phyloP scores from a whole-genome alignment of 495 filamentous ascomycete species.

The Hypoxylon cercidicola region DNA sequence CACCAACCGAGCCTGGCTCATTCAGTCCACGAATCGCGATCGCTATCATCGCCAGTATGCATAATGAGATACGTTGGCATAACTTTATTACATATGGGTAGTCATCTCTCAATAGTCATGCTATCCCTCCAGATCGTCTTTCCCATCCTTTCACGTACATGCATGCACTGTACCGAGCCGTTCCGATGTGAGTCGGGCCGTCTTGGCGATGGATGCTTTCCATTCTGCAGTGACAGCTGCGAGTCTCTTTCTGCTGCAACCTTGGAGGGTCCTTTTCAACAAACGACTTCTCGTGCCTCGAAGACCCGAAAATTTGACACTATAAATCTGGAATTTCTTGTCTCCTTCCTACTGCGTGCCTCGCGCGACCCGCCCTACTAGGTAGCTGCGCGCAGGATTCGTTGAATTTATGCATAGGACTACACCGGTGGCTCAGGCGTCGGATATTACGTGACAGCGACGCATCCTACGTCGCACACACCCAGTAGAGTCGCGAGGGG shows the following conservation, averaged over 20 bases:
- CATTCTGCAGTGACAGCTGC: slow-evolving; percentile 8
- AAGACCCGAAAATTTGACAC: slow-evolving; percentile 3
- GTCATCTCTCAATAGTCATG: no score
- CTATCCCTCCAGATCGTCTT: no score
- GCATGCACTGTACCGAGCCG: slow-evolving; percentile 2
- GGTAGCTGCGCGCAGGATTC: slow-evolving; percentile 9
- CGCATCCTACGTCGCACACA: slow-evolving; percentile 21
- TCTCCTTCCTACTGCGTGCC: slow-evolving; percentile 23
- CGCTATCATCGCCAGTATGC: neutral
- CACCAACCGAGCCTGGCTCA: neutral
- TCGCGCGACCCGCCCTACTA: slow-evolving; percentile 2
- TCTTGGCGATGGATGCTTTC: slow-evolving; percentile 30
- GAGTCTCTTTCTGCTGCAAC: slow-evolving; percentile 1
- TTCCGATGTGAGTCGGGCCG: slow-evolving; percentile 27
- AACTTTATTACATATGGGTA: no score
- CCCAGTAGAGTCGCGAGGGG: slow-evolving; percentile 10
- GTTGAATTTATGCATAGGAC: slow-evolving; percentile 7
- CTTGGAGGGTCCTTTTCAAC: slow-evolving; percentile 2
- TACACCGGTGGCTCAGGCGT: neutral
- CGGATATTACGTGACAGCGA: slow-evolving; percentile 13
- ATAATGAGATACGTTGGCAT: no score
- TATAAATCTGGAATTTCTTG: slow-evolving; percentile 9
- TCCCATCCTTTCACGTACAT: neutral
- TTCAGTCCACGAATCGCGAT: neutral
- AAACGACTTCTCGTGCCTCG: no score